Conservation (phyloP, 2,329 filamentous ascomycete species). For the Septoria petroselini region DNA sequence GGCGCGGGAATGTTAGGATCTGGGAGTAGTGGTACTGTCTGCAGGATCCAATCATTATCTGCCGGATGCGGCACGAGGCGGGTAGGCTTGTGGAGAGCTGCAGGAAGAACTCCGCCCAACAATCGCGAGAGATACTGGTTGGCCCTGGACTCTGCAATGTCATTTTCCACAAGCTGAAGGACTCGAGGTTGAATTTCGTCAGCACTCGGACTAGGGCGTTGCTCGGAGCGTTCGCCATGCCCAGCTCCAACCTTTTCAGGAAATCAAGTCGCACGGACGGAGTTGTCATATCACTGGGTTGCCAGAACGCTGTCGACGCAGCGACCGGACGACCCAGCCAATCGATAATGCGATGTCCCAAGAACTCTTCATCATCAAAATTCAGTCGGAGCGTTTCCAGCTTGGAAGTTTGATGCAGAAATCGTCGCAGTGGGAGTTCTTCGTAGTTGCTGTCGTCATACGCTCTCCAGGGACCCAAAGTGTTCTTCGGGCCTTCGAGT, state of each 20-base stretch:
- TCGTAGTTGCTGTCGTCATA: constrained; percentile 11
- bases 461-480: not conserved
- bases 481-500: not conserved
- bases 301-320: not conserved
- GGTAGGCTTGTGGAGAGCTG: constrained; percentile 9
- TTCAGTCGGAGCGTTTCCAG: constrained; percentile 30
- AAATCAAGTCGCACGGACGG: not conserved
- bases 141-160: not conserved
- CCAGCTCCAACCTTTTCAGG: constrained; percentile 4
- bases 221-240: not conserved
- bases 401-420: constrained; percentile 22
- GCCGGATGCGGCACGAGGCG: constrained; percentile 2
- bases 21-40: constrained; percentile 1
- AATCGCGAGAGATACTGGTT: not conserved
- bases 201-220: constrained; percentile 20
- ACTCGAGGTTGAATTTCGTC: constrained; percentile 25
- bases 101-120: constrained; percentile 14
- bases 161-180: constrained; percentile 29
- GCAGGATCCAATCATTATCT: constrained; percentile 12
- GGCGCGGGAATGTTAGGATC: not conserved
- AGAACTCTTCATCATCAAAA: constrained; percentile 17
- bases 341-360: constrained; percentile 10
- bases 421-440: constrained; percentile 16
- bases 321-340: constrained; percentile 16
- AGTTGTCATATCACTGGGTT: not conserved